phyloP scores from a whole-genome alignment of 129 eudicot species.

The Tanacetum coccineum region DNA sequence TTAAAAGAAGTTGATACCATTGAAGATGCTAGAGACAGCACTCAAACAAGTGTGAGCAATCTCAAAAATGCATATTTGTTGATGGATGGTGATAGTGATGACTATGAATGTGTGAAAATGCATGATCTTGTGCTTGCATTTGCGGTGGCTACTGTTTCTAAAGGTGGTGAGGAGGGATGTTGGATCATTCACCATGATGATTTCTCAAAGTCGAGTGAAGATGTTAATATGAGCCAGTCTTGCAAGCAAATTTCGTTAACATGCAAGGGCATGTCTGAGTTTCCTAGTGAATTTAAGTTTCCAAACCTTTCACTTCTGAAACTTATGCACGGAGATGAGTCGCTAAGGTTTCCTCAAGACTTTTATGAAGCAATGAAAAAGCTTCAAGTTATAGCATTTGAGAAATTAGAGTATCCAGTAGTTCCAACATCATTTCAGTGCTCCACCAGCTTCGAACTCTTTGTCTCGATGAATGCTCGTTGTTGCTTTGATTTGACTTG shows the following conservation, averaged over 20 bases:
- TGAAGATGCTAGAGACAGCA: too few species aligned
- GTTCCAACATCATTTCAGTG: not conserved
- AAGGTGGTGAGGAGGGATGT: not conserved
- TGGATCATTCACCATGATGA: not conserved
- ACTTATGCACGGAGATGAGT: not conserved
- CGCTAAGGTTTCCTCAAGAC: not conserved
- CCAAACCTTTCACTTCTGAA: not conserved
- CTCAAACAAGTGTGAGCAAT: not conserved
- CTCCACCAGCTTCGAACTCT: not conserved
- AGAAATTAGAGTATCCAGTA: not conserved
- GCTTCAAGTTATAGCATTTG: not conserved
- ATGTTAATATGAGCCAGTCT: not conserved
- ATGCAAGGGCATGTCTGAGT: slow-evolving; percentile 7
- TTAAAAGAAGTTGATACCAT: too few species aligned
- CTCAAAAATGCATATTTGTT: not conserved
- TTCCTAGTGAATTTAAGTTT: not conserved
- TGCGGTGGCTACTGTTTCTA: not conserved
- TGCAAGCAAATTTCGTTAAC: slow-evolving; percentile 10
- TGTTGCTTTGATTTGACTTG: not conserved
- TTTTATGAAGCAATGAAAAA: not conserved
- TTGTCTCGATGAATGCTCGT: not conserved
- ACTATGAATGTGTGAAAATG: not conserved
- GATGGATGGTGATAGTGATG: not conserved
- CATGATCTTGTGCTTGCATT: slow-evolving; percentile 2
- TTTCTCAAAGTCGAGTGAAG: not conserved